phyloP scores from a whole-genome alignment of 1,139 yeast species.

The Kazachstania sp. region DNA sequence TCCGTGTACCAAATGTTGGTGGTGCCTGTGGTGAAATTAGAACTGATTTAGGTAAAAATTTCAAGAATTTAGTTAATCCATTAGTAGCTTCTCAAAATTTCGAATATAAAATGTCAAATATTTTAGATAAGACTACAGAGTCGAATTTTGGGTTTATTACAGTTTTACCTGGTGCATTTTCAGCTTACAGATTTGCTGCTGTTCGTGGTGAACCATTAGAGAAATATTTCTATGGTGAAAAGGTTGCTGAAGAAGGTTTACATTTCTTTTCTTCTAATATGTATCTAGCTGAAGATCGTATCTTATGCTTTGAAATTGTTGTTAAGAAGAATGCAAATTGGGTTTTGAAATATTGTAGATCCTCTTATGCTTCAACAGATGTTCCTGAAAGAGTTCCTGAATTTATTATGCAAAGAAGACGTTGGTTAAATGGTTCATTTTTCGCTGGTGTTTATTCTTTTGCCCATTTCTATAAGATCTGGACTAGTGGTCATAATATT shows the following conservation, averaged over 20 bases:
- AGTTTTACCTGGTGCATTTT: slow-evolving; percentile 88
- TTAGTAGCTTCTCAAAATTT: slow-evolving; percentile 88
- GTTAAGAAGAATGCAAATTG: slow-evolving; percentile 72
- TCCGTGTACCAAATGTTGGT: slow-evolving; percentile 75
- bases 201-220: slow-evolving; percentile 76
- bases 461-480: slow-evolving; percentile 61
- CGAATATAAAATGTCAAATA: slow-evolving; percentile 87
- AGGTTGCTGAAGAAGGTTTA: slow-evolving; percentile 50
- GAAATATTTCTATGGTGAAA: slow-evolving; percentile 90
- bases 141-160: slow-evolving; percentile 82
- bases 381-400: slow-evolving; percentile 85
- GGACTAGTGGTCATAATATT: slow-evolving; percentile 68
- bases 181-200: slow-evolving; percentile 80
- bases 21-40: slow-evolving; percentile 95
- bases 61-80: slow-evolving; percentile 66
- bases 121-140: slow-evolving; percentile 84
- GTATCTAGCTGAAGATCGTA: slow-evolving; percentile 95
- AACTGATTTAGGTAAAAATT: slow-evolving; percentile 74
- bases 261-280: slow-evolving; percentile 81
- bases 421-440: slow-evolving; percentile 95
- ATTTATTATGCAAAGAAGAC: slow-evolving; percentile 81
- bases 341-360: slow-evolving; percentile 82
- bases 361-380: slow-evolving; percentile 91
- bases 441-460: slow-evolving; percentile 88
- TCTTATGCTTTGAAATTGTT: slow-evolving; percentile 84